phyloP scores from a whole-genome alignment of 1,139 yeast genomes.

The Candida labiduridarum region DNA sequence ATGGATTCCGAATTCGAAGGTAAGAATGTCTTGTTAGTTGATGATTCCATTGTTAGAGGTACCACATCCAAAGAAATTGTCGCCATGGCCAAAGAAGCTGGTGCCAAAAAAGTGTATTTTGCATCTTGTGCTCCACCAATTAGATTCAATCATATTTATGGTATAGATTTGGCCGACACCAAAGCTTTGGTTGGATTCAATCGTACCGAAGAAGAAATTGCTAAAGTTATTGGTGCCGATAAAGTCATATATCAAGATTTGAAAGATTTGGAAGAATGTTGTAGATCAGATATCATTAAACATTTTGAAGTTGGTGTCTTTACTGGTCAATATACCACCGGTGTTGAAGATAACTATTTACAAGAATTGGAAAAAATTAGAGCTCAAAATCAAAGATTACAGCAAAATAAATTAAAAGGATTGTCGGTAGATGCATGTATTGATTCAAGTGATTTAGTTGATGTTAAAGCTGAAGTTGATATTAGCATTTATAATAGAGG shows the following conservation, averaged over 20 bases:
- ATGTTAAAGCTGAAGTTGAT: constrained; percentile 87
- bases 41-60: constrained; percentile 96
- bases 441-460: constrained; percentile 52
- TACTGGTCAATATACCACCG: constrained; percentile 91
- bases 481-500: constrained; percentile 89
- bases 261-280: constrained; percentile 79
- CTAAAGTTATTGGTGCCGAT: constrained; percentile 87
- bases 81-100: constrained; percentile 97
- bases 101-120: constrained; percentile 88
- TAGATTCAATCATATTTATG: constrained; percentile 92
- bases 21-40: constrained; percentile 87
- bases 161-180: constrained; percentile 95
- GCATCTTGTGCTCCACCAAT: constrained; percentile 99
- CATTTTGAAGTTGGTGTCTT: constrained; percentile 95
- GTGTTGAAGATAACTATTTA: constrained; percentile 81
- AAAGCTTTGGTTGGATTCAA: constrained; percentile 90
- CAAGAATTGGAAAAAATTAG: constrained; percentile 82
- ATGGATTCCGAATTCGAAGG: constrained; percentile 91
- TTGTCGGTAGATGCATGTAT: constrained; percentile 49
- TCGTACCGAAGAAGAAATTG: constrained; percentile 72
- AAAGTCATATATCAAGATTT: constrained; percentile 85
- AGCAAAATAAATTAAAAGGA: constrained; percentile 41
- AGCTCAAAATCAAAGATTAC: constrained; percentile 72
- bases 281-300: constrained; percentile 56
- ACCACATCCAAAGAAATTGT: constrained; percentile 96